Conservation (phyloP, 2,329 filamentous ascomycete genomes). For the Paecilomyces sp. region DNA sequence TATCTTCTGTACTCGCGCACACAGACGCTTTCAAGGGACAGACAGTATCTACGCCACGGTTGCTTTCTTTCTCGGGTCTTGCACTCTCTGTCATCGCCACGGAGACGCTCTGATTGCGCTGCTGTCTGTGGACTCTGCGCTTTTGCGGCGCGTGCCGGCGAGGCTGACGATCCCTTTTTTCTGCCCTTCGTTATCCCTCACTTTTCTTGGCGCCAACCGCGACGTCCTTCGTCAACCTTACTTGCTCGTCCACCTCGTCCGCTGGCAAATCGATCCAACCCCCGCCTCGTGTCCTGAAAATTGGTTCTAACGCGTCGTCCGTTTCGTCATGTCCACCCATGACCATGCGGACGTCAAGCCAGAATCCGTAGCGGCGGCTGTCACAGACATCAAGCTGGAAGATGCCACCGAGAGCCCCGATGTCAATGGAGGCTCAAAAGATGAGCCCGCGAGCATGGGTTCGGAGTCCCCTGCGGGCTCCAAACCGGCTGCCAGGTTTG, state of each 20-base stretch:
- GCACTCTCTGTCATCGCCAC: not conserved
- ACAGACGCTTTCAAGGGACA: not conserved
- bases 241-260: constrained; percentile 2
- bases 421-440: constrained; percentile 15
- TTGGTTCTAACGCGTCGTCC: constrained; percentile 18
- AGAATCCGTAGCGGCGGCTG: constrained; percentile 26
- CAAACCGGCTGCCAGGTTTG: not conserved
- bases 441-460: constrained; percentile 7
- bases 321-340: constrained; percentile 37
- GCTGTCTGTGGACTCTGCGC: not conserved
- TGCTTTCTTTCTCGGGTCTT: not conserved
- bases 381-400: constrained; percentile 30
- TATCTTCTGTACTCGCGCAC: not conserved
- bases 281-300: constrained; percentile 6
- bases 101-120: not conserved
- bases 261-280: constrained; percentile 3
- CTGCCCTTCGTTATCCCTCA: constrained; percentile 1
- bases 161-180: not conserved
- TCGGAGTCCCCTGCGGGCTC: constrained; percentile 1
- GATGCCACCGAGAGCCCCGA: constrained; percentile 15
- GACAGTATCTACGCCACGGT: not conserved
- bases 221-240: constrained; percentile 6
- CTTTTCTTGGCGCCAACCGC: constrained; percentile 8
- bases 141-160: not conserved
- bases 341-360: constrained; percentile 32